Conservation (phyloP, 371 early-diverging fungal species). For the Apophysomyces ossiformis region DNA sequence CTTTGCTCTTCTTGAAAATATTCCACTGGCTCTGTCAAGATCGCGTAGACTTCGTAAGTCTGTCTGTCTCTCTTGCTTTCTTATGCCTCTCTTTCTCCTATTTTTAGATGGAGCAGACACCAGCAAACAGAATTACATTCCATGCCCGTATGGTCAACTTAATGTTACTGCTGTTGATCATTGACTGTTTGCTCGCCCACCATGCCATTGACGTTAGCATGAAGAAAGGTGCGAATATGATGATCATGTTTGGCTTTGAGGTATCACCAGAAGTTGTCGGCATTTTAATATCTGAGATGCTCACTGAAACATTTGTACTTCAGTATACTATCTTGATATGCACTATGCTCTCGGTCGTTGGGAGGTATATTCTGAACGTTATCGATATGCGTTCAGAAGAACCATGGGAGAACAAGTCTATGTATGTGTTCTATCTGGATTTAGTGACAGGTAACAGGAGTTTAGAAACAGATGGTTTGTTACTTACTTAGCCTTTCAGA, state of each 20-base stretch:
- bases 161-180: conserved; percentile 62
- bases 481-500: conserved; percentile 55
- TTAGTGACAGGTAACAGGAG: conserved; percentile 66
- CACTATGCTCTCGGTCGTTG: conserved; percentile 69
- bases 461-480: not conserved
- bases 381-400: conserved; percentile 82
- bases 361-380: conserved; percentile 85
- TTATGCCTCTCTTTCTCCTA: not conserved
- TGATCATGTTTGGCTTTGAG: conserved; percentile 97
- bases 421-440: conserved; percentile 89
- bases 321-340: conserved; percentile 89
- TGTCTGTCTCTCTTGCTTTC: not conserved
- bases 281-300: not conserved
- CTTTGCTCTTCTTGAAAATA: conserved; percentile 86
- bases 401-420: conserved; percentile 95
- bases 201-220: conserved; percentile 71
- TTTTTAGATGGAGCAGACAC: conserved; percentile 84
- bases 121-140: conserved; percentile 62
- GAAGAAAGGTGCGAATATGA: conserved; percentile 78
- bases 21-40: conserved; percentile 97
- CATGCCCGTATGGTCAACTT: conserved; percentile 73
- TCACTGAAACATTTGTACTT: not conserved
- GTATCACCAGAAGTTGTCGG: conserved; percentile 38
- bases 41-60: conserved; percentile 88
- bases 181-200: conserved; percentile 72